Evolutionary conservation across 176 grass and related monocot genomes (phyloP).

Genomic region (Melocanna baccifera): DNA sequence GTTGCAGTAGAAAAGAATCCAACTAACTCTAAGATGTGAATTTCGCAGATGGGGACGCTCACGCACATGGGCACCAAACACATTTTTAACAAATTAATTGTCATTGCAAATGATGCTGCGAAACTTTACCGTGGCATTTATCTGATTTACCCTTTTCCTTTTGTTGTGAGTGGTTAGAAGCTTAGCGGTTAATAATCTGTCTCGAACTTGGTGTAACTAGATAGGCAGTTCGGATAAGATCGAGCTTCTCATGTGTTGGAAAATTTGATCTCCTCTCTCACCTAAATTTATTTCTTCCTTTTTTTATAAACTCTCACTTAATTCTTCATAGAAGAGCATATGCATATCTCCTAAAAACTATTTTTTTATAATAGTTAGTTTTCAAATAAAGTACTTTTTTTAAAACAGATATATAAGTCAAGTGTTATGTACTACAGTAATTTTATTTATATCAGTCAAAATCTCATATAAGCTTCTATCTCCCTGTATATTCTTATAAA

Average conservation of each 20-base stretch:
- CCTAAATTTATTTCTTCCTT: too few relatives aligned
- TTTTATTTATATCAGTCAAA: too few relatives aligned
- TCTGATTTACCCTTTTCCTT: not conserved
- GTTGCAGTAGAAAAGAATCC: accelerated
- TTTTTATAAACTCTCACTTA: too few relatives aligned
- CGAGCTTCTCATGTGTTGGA: not conserved
- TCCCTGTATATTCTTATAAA: too few relatives aligned
- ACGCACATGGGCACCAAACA: too few relatives aligned
- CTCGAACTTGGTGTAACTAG: not conserved
- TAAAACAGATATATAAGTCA: too few relatives aligned
- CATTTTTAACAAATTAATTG: too few relatives aligned
- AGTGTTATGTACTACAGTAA: too few relatives aligned
- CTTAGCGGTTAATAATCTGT: not conserved
- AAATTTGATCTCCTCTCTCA: not conserved
- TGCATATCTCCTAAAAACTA: too few relatives aligned
- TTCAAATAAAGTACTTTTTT: too few relatives aligned
- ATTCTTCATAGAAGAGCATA: not conserved
- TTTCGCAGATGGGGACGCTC: not conserved
- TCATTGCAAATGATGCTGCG: not conserved
- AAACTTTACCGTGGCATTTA: not conserved
- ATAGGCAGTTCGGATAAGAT: not conserved
- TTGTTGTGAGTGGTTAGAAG: not conserved
- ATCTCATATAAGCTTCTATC: accelerated
- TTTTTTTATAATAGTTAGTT: too few relatives aligned
- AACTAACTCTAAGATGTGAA: too few relatives aligned